Conservation (phyloP, 441 rosid genomes). For the Kokia cookei region DNA sequence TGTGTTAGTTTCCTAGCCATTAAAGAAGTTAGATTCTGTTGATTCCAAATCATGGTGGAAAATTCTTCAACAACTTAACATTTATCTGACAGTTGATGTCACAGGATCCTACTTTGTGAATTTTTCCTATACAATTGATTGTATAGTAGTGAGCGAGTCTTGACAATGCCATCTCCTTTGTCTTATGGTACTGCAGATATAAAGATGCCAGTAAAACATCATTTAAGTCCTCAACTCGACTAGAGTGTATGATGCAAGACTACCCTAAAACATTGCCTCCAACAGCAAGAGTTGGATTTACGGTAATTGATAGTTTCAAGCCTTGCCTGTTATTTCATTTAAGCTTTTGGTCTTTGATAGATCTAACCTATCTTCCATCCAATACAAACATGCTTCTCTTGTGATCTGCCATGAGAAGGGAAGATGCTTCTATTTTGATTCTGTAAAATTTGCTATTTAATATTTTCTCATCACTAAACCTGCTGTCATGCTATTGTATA, state of each 20-base stretch:
- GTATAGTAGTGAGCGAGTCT: background rate
- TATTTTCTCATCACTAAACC: background rate
- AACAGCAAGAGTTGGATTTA: conserved; percentile 85
- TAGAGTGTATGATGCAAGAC: conserved; percentile 99
- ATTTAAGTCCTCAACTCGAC: conserved; percentile 90
- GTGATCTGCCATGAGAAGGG: no score
- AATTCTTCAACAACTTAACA: background rate
- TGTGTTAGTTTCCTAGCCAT: background rate
- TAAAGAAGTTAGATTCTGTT: background rate
- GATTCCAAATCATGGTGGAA: conserved; percentile 1
- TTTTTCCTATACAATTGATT: background rate
- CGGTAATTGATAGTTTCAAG: conserved; percentile 42
- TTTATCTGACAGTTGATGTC: background rate
- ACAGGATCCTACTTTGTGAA: background rate
- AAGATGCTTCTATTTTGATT: no score
- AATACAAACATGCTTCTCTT: no score
- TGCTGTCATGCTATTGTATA: conserved; percentile 17
- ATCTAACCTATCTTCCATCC: background rate
- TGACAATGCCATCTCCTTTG: conserved; percentile 6
- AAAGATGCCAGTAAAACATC: conserved; percentile 76
- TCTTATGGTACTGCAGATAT: background rate
- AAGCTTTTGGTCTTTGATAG: background rate
- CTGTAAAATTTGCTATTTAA: background rate
- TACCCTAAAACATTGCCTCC: conserved; percentile 94
- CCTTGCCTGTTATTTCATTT: conserved; percentile 3